These are phyloP conservation scores for Cicer cuneatum DNA, from an alignment of 306 rosid species.

Conservation along the genomic window DNA sequence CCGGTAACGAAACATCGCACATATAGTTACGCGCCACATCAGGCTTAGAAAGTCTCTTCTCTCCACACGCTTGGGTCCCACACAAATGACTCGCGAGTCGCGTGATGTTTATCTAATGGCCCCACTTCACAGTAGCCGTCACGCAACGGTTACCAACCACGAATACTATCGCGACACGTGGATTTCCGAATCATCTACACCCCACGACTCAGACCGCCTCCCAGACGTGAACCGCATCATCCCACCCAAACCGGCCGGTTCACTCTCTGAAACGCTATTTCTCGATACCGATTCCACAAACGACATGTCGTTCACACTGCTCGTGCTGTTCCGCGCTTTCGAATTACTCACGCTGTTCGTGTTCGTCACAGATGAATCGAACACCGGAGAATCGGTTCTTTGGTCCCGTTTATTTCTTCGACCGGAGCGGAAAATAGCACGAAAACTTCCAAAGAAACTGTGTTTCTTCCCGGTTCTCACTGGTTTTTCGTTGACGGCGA, in stretches of 20 bases:
- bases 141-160: constrained; percentile 3
- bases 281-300: constrained; percentile 58
- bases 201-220: constrained; percentile 73
- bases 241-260: constrained; percentile 75
- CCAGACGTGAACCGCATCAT: constrained; percentile 86
- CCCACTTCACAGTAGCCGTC: constrained; percentile 45
- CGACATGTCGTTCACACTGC: constrained; percentile 50
- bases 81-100: constrained; percentile 44
- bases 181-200: constrained; percentile 55
- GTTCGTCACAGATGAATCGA: constrained; percentile 37
- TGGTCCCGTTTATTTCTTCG: constrained; percentile 43
- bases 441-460: constrained; percentile 64
- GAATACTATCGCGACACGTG: constrained; percentile 49
- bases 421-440: constrained; percentile 62
- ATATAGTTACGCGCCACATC: constrained; percentile 69
- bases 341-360: constrained; percentile 3
- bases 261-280: constrained; percentile 67
- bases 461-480: constrained; percentile 42
- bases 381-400: constrained; percentile 16
- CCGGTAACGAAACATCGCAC: constrained; percentile 9
- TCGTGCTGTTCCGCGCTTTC: constrained; percentile 45
- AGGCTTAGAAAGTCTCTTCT: constrained; percentile 42
- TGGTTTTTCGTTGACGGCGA: constrained; percentile 42
- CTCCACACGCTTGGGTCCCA: constrained; percentile 40
- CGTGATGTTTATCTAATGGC: constrained; percentile 25